Evolutionary conservation across 352 stramenopile species (phyloP).

Genomic region (Phytophthora macrochlamydospora): DNA sequence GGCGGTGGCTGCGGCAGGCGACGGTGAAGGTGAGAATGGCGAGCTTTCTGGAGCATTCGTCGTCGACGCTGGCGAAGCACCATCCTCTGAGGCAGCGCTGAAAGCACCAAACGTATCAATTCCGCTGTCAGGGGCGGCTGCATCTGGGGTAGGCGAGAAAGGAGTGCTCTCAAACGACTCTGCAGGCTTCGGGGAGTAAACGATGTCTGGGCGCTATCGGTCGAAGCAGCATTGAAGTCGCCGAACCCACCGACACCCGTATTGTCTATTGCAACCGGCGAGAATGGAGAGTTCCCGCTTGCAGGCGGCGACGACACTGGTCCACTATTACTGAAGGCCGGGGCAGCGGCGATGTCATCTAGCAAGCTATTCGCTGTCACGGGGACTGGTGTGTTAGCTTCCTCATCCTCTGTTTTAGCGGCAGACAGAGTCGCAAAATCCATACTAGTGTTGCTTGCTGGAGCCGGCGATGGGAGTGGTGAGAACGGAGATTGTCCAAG

Average conservation of each 20-base stretch:
- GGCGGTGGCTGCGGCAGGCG: neutral
- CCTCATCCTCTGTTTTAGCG: no score
- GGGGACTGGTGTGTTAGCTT: constrained; percentile 5
- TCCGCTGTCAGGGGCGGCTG: constrained; percentile 1
- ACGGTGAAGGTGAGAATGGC: neutral
- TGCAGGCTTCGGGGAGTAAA: constrained; percentile 3
- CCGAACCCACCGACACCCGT: constrained; percentile 29
- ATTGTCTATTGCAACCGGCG: constrained; percentile 12
- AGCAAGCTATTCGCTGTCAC: constrained; percentile 21
- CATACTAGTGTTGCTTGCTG: constrained; percentile 12
- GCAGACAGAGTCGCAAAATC: constrained; percentile 6
- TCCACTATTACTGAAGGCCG: constrained; percentile 8
- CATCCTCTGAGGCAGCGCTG: constrained; percentile 5
- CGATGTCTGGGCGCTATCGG: constrained; percentile 1
- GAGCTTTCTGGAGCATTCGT: neutral
- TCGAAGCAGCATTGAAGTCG: constrained; percentile 30
- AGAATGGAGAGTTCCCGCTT: constrained; percentile 31
- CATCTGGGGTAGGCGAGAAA: constrained; percentile 15
- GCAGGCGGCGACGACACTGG: no score
- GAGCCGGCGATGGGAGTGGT: constrained; percentile 15
- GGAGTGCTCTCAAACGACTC: constrained; percentile 10
- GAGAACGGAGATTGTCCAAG: constrained; percentile 17
- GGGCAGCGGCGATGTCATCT: constrained; percentile 24
- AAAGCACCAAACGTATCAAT: constrained; percentile 27
- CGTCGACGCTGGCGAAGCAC: neutral